Evolutionary conservation across 306 rosid species (phyloP), one percentile per base, ranked within the genome.

Genomic region (Coriaria nepalensis): DNA sequence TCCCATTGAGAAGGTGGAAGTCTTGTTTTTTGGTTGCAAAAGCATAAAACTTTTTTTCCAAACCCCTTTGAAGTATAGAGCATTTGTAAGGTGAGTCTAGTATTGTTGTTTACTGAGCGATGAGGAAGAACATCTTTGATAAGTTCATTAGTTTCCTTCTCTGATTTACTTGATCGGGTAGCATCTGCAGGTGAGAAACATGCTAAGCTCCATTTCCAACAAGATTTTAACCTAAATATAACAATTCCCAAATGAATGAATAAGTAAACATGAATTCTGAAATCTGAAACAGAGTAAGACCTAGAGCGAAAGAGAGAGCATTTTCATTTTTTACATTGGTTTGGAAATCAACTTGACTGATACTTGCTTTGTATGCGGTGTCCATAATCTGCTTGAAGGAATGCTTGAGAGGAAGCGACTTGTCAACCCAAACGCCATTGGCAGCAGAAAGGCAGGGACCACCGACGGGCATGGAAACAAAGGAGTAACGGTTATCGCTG

Each of bases 371-470:
- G 40, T 72, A 88, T 13, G 49, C 37, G 37, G 60, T 46, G 43
- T 52, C 62, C 7, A 78, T 74, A 32, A 77, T 59, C 45, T 84
- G 71, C 61, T 83, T 74, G 75, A 88, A 88, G 46, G 78, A 68
- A 51, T 86, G 54, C 14, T 72, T 76, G 60, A 84, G 71, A 33
- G 80, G 29, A 8, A 88, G 72, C 15, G 84, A 49, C 49, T 57
- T 68, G 6, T 88, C 80, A 12, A 81, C 57, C 95, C 95, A 88
- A 12, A 67, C 52, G 33, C 90, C 82, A 50, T 80, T 54, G 3
- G 77, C 79, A 55, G 74, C 83, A 5, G 76, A 57, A 60, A 88
- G 64, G 33, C 62, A 68, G 13, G 94, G 96, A 2, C 97, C 97
- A 10, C 95, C 97, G 49, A 71, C 68, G 51, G 72, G 68, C 71